Evolutionary conservation across 2,329 filamentous ascomycete genomes (phyloP).

Genomic region (Penicillium sp.): DNA sequence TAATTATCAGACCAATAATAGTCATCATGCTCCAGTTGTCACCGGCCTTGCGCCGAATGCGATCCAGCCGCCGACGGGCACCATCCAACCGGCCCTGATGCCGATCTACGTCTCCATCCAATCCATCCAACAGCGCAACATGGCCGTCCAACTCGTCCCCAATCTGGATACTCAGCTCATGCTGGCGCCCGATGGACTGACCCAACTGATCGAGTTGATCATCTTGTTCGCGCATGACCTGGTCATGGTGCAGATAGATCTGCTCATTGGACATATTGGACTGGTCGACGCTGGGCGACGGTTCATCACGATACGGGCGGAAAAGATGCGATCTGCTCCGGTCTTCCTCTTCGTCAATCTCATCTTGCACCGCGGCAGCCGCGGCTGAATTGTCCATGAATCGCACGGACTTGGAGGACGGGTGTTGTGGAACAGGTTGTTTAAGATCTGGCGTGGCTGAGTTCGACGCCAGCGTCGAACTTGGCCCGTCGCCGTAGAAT

Average conservation of each 20-base stretch:
- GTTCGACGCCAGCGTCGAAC: constrained; percentile 52
- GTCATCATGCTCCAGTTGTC: constrained; percentile 86
- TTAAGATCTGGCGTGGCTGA: constrained; percentile 38
- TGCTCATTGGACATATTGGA: constrained; percentile 71
- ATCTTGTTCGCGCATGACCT: constrained; percentile 84
- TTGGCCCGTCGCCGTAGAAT: constrained; percentile 64
- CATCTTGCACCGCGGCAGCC: constrained; percentile 28
- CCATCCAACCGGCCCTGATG: constrained; percentile 74
- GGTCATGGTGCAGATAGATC: constrained; percentile 79
- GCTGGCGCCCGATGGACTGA: constrained; percentile 81
- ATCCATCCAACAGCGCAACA: constrained; percentile 82
- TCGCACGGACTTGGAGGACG: constrained; percentile 70
- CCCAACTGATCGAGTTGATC: constrained; percentile 86
- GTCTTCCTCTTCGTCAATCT: constrained; percentile 48
- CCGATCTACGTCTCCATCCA: constrained; percentile 77
- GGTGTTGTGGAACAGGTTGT: constrained; percentile 45
- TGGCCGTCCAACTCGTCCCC: constrained; percentile 93
- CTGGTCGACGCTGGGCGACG: constrained; percentile 52
- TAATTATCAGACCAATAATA: constrained; percentile 76
- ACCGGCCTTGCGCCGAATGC: constrained; percentile 69
- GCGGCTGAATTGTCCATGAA: constrained; percentile 67
- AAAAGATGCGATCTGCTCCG: constrained; percentile 60
- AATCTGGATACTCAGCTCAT: constrained; percentile 92
- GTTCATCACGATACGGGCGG: constrained; percentile 58
- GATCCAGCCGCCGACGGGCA: constrained; percentile 69